Evolutionary conservation across 1,284 basidiomycete genomes (phyloP).

Genomic region (Boletus semigastroideus): DNA sequence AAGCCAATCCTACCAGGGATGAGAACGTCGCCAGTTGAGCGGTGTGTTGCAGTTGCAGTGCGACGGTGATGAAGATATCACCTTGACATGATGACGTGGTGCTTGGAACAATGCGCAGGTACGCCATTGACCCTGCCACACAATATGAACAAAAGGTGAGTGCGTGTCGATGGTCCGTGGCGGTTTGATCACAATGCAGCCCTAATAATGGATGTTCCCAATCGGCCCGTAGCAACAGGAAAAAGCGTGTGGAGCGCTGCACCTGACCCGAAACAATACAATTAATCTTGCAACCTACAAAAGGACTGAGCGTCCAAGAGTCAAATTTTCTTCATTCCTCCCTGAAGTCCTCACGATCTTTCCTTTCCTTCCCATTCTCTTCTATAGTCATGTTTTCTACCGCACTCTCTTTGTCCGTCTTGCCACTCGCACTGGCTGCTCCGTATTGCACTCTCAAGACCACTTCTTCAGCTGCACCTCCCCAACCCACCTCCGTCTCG

Average conservation of each 20-base stretch:
- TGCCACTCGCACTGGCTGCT: conserved; percentile 31
- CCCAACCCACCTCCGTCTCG: conserved; percentile 6
- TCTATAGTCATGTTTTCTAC: conserved; percentile 18
- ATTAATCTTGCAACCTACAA: background rate
- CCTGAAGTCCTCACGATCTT: conserved; percentile 17
- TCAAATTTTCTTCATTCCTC: background rate
- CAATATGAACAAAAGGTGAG: background rate
- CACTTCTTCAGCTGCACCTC: conserved; percentile 4
- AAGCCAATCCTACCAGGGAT: background rate
- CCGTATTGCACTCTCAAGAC: conserved; percentile 25
- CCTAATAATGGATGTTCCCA: conserved; percentile 1
- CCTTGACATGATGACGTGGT: background rate
- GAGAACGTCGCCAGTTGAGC: background rate
- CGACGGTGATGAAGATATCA: conserved; percentile 13
- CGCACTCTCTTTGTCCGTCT: conserved; percentile 16
- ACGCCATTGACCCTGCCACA: too few species aligned
- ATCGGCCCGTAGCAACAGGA: conserved; percentile 3
- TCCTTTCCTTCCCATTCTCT: conserved; percentile 5
- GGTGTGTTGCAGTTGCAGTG: background rate
- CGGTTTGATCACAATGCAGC: background rate
- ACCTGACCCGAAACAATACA: conserved; percentile 1
- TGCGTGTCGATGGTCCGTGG: too few species aligned
- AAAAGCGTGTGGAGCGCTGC: conserved; percentile 1
- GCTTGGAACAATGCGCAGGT: background rate
- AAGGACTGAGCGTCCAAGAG: background rate